Evolutionary conservation across 192 early-diverging fungal genomes (phyloP), one percentile per base, ranked within the genome.

Genomic region (Coemansia sp.): DNA sequence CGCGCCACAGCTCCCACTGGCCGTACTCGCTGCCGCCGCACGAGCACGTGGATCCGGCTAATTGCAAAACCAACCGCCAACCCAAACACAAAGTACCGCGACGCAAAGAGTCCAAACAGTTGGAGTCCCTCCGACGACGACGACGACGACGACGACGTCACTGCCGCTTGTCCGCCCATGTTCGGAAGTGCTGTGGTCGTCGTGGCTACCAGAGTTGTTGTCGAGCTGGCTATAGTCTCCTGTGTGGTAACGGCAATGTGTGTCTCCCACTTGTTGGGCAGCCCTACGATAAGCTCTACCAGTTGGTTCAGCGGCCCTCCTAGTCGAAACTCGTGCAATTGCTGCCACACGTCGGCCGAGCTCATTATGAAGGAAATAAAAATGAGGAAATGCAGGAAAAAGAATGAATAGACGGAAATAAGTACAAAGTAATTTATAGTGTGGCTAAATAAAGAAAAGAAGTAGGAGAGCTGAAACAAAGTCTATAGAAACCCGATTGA

Each of bases 31-130:
- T 71, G 82, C 40, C 82, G 66, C 29, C 75, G 74, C 31, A 84
- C 82, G 41, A 84, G 74, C 51, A 79, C 74, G 54, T 84, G 82
- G 27, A 84, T 74, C 40, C 82, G 71, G 66, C 77, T 84, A 47
- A 84, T 76, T 22, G 76, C 62, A 65, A 79, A 84, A 18, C 82
- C 82, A 12, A 67, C 54, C 5, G 71, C 46, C 46, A 74, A 15
- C 16, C 71, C 74, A 34, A 71, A 66, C 68, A 76, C 38, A 76
- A 84, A 79, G 74, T 79, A 84, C 66, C 77, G 77, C 27, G 82
- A 84, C 20, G 65, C 77, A 51, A 84, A 79, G 27, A 84, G 62
- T 24, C 82, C 82, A 46, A 84, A 72, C 44, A 84, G 46, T 71
- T 84, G 82, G 5, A 47, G 49, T 5, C 74, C 65, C 46, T 79